These are phyloP conservation scores for Diplotaxis tenuifolia DNA, from an alignment of 345 rosid species.

Conservation along the genomic window DNA sequence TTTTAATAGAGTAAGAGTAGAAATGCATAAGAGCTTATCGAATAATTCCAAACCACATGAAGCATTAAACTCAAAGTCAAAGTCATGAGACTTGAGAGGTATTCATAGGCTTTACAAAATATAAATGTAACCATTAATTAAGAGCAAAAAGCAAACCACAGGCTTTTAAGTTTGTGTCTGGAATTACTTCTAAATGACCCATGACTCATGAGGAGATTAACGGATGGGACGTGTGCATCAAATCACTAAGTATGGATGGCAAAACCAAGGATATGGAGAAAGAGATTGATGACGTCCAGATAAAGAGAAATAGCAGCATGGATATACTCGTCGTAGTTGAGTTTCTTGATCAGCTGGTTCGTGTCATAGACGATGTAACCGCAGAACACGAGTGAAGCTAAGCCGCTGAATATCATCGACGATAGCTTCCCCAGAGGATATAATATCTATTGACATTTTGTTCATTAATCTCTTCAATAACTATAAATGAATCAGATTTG, in stretches of 20 bases:
- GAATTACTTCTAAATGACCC: background rate
- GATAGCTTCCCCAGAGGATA: constrained; percentile 48
- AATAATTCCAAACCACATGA: background rate
- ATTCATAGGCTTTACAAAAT: background rate
- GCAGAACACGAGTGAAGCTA: constrained; percentile 50
- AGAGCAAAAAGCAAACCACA: background rate
- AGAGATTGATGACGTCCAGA: constrained; percentile 61
- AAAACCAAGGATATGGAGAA: constrained; percentile 44
- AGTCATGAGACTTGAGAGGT: background rate
- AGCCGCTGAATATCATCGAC: constrained; percentile 43
- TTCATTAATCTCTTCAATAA: background rate
- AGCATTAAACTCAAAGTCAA: background rate
- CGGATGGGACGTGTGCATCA: background rate
- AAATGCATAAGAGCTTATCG: background rate
- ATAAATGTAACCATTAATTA: background rate
- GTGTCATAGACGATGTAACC: constrained; percentile 61
- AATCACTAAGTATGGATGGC: background rate
- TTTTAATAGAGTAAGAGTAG: no score
- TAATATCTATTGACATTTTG: constrained; percentile 29
- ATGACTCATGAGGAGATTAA: background rate
- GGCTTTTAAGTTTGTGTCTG: background rate
- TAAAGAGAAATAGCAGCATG: constrained; percentile 57
- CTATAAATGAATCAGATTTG: background rate
- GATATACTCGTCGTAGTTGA: constrained; percentile 53
- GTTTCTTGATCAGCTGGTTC: constrained; percentile 50